Evolutionary conservation across 169 alveolate genomes (phyloP).

Genomic region (Plasmodium vivax): DNA sequence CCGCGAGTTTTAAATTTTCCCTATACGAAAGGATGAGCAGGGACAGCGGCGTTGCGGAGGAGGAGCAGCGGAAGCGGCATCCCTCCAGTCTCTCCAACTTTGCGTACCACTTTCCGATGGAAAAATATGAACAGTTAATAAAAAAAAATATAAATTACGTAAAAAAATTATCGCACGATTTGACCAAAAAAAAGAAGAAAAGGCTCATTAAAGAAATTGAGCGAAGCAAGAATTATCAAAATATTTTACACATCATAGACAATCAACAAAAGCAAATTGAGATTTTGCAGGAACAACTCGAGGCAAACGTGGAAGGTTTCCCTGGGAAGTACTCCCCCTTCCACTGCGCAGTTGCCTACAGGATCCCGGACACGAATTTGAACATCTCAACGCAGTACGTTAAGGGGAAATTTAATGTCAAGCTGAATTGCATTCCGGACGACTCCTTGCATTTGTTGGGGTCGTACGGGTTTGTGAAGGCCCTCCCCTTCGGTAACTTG

Average conservation of each 20-base stretch:
- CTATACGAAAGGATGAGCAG: slow-evolving; percentile 5
- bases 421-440: slow-evolving; percentile 85
- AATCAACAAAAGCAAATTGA: slow-evolving; percentile 84
- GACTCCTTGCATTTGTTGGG: slow-evolving; percentile 80
- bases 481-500: slow-evolving; percentile 83
- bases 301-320: slow-evolving; percentile 26
- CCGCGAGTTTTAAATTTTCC: slow-evolving; percentile 5
- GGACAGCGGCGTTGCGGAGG: background rate
- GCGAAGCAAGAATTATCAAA: slow-evolving; percentile 56
- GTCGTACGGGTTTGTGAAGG: slow-evolving; percentile 82
- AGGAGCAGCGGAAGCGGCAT: background rate
- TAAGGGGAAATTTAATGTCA: slow-evolving; percentile 80
- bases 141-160: slow-evolving; percentile 75
- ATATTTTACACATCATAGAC: slow-evolving; percentile 74
- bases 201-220: slow-evolving; percentile 33
- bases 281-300: slow-evolving; percentile 53
- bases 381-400: slow-evolving; percentile 75
- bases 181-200: slow-evolving; percentile 61
- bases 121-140: slow-evolving; percentile 55
- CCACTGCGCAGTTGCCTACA: slow-evolving; percentile 81
- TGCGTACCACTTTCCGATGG: slow-evolving; percentile 8
- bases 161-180: slow-evolving; percentile 49
- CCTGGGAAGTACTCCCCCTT: slow-evolving; percentile 77
- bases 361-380: slow-evolving; percentile 83
- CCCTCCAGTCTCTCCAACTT: background rate